Base-by-base conservation (phyloP, 1,139 yeast genomes). In the Yamadazyma oceani region DNA sequence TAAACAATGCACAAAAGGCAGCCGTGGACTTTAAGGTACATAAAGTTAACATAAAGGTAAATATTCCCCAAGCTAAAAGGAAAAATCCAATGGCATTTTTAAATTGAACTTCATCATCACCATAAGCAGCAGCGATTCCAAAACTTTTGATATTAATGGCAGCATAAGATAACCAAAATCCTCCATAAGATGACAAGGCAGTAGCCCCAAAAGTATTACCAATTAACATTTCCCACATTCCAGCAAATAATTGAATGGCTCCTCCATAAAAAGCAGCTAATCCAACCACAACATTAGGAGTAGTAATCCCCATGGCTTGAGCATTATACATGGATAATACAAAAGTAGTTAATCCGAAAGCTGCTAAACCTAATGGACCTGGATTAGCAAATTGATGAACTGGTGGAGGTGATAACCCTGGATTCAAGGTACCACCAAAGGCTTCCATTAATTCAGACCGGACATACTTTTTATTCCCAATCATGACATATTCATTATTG, bases 101-200 rank as follows among this genome's bases (percentile, higher is more conserved):
- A 9, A 62, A 48, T 46, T 58, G 59, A 7, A 44, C 54, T 5
- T 50, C 59, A 35, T 69, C 67, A 6, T 60, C 68, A 17, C 65
- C 75, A 49, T 76, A 81, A 2, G 89, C 82, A 1, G 66, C 66
- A 14, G 61, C 66, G 39, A 89, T 82, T 25, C 90, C 89, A 52
- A 62, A 62, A 29, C 53, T 43, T 15, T 51, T 49, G 26, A 69
- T 43, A 32, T 54, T 47, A 36, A 70, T 61, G 8, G 73, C 67
- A 11, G 69, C 68, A 39, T 50, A 69, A 12, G 66, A 46, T 32
- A 68, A 49, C 75, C 75, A 71, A 49, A 69, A 71, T 2, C 66
- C 62, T 4, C 75, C 75, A 44, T 65, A 70, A 3, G 69, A 60
- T 3, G 64, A 52, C 46, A 70, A 67, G 3, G 72, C 73, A 22